Evolutionary conservation across 331 rosid species (phyloP), one percentile per base, ranked within the genome.

Genomic region (Pyrus hybrid): DNA sequence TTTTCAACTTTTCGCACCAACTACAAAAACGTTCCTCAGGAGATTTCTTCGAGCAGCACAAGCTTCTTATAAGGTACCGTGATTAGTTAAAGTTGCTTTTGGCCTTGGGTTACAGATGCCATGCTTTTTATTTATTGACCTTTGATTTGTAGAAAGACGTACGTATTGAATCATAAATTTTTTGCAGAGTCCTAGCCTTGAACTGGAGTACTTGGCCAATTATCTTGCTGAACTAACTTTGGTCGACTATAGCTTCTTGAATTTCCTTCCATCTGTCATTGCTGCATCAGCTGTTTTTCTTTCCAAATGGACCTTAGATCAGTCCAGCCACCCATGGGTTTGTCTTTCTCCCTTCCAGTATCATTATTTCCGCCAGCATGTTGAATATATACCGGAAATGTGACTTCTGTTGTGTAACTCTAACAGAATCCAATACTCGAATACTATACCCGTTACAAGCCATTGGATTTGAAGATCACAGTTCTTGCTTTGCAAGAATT

Each of bases 211-310:
- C 87, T 85, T 92, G 81, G 91, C 99, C 77, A 90, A 86, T 81
- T 95, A 85, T 81, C 88, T 95, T 16, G 91, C 96, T 7, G 99
- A 95, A 75, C 83, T 90, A 71, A 84, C 97, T 61, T 64, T 95
- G 20, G 80, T 95, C 77, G 91, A 89, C 82, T 86, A 82, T 49
- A 63, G 90, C 77, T 90, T 95, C 87, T 85, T 90, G 87, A 87
- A 74, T 67, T 85, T 85, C 84, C 88, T 85, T 60, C 97, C 99
- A 25, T 95, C 99, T 3, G 73, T 87, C 72, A 77, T 88, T 49
- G 99, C 99, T 76, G 97, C 99, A 73, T 95, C 99, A 9, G 93
- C 96, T 54, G 88, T 92, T 8, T 95, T 95, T 80, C 97, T 95
- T 30, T 92, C 99, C 4, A 83, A 79, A 85, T 95, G 97, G 99